These are phyloP conservation scores for Prorocentrum cordatum DNA, from an alignment of 169 alveolate genomes.

Conservation along the genomic window DNA sequence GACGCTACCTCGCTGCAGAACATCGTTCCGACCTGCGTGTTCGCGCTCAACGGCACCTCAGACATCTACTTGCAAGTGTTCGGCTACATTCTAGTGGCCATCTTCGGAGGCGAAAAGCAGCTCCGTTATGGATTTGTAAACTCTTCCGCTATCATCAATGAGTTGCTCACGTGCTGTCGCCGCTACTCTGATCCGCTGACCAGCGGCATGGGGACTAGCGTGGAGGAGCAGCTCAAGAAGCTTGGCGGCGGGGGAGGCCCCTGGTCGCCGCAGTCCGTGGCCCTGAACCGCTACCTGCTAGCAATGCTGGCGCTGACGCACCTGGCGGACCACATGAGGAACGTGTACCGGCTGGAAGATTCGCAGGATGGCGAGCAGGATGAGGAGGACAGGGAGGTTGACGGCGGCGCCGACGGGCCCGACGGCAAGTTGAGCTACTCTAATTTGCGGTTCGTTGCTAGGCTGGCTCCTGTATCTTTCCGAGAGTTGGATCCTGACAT, in stretches of 20 bases:
- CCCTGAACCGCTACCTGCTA: background rate
- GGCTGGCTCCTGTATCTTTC: background rate
- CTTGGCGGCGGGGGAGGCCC: background rate
- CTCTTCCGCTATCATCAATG: background rate
- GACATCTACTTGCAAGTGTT: background rate
- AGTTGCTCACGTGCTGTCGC: background rate
- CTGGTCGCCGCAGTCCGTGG: background rate
- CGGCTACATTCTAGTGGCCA: background rate
- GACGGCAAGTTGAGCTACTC: too few relatives aligned
- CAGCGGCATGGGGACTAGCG: too few relatives aligned
- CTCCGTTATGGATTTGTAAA: background rate
- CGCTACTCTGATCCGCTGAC: background rate
- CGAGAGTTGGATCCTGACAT: background rate
- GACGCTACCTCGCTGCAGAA: conserved; percentile 24
- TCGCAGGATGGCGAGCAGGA: background rate
- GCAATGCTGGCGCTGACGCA: background rate
- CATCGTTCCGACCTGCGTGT: conserved; percentile 25
- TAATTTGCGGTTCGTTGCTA: background rate
- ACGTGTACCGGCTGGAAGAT: background rate
- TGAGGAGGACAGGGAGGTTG: too few relatives aligned
- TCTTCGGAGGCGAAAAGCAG: background rate
- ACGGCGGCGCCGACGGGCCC: too few relatives aligned
- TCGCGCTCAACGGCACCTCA: conserved; percentile 34
- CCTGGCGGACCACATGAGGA: background rate
- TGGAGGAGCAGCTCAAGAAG: background rate